Base-by-base conservation (phyloP, 495 filamentous ascomycete genomes). In the Penicillium salamii region DNA sequence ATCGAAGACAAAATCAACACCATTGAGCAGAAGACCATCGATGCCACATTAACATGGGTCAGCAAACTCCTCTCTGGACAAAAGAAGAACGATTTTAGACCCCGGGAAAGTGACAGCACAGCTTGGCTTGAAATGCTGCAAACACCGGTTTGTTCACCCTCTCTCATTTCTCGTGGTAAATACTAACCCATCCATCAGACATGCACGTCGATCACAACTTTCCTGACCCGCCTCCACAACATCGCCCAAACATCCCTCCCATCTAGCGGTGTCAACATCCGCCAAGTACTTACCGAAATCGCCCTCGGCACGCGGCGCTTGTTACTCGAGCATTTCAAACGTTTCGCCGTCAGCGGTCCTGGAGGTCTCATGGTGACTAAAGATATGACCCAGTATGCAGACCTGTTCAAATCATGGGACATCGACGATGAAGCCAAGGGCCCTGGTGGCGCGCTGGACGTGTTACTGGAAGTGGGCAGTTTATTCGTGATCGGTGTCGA, bases 311-410 rank as follows among this genome's bases (percentile, higher is more conserved):
- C 93, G 21, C 86, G 90, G 49, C 71, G 69, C 24, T 75, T 92
- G 2, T 75, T 99, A 15, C 81, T 97, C 42, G 88, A 91, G 52
- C 95, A 99, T 70, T 88, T 97, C 70, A 95, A 93, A 59, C 89
- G 88, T 55, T 97, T 95, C 70, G 80, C 80, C 36, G 90, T 97
- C 33, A 95, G 88, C 63, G 88, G 90, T 26, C 87, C 91, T 0
- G 95, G 95, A 38, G 93, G 89, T 1, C 77, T 99, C 34, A 91
- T 97, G 82, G 90, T 97, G 20, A 90, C 87, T 39, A 96, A 96
- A 76, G 95, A 99, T 65, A 87, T 97, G 57, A 89, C 88, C 13
- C 89, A 87, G 57, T 99, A 99, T 63, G 84, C 88, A 5, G 83
- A 89, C 38, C 74, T 95, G 18, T 75, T 97, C 36, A 81, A 86